A percentile compares a stretch with the other conserved stretches of the same genome.
Evolutionary conservation across 176 grass and related monocot genomes (phyloP).

Genomic region (Oryza brachyantha): DNA sequence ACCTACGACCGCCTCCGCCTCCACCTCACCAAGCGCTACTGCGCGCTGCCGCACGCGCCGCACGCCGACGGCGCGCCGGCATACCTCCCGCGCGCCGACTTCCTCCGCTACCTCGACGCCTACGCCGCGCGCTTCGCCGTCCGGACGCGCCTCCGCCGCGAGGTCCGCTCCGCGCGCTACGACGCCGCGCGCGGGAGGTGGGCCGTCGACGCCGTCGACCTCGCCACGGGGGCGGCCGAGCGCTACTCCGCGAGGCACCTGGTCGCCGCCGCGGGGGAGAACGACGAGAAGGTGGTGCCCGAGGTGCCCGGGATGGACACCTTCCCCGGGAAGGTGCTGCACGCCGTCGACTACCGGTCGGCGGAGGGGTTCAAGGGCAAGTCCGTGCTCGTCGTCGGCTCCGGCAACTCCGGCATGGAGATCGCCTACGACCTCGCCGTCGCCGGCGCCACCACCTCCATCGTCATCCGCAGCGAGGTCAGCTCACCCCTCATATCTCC

Average conservation of each 20-base stretch:
- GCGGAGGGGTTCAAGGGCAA: slow-evolving; percentile 42
- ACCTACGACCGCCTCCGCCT: slow-evolving; percentile 70
- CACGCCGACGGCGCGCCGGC: slow-evolving; percentile 29
- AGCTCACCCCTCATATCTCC: slow-evolving; percentile 7
- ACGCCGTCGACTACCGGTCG: slow-evolving; percentile 53
- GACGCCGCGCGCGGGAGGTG: slow-evolving; percentile 29
- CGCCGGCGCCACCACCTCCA: slow-evolving; percentile 46
- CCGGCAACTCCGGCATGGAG: slow-evolving; percentile 96
- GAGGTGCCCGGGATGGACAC: slow-evolving; percentile 56
- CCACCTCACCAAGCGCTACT: slow-evolving; percentile 71
- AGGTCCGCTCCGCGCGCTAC: slow-evolving; percentile 48
- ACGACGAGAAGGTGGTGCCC: slow-evolving; percentile 60
- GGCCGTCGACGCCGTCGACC: slow-evolving; percentile 39
- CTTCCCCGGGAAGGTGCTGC: slow-evolving; percentile 51
- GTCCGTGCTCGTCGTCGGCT: slow-evolving; percentile 69
- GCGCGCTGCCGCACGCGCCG: slow-evolving; percentile 58
- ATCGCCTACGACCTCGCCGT: slow-evolving; percentile 65
- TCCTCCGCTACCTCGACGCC: slow-evolving; percentile 62
- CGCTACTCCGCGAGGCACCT: slow-evolving; percentile 46
- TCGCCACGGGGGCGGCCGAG: slow-evolving; percentile 1
- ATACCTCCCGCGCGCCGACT: slow-evolving; percentile 55
- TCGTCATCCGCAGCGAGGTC: slow-evolving; percentile 62
- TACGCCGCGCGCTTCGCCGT: slow-evolving; percentile 53
- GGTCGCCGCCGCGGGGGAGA: slow-evolving; percentile 76
- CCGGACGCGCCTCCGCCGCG: slow-evolving; percentile 37